These are phyloP conservation scores for Exophiala sp. DNA, from an alignment of 2,329 filamentous ascomycete species.

Conservation along the genomic window DNA sequence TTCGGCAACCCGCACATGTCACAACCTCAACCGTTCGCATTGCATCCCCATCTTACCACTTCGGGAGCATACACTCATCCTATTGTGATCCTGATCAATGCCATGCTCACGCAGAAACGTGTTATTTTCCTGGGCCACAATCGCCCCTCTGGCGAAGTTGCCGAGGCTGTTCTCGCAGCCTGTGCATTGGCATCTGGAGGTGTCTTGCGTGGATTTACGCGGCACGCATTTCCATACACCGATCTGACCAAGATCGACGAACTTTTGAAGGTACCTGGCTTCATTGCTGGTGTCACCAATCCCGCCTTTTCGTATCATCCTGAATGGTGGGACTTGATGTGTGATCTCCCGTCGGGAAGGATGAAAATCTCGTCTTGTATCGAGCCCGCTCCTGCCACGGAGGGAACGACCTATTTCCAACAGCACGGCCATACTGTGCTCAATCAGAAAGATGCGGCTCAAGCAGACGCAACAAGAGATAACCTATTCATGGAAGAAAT, in stretches of 20 bases:
- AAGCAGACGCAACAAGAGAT: conserved; percentile 74
- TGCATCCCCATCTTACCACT: conserved; percentile 90
- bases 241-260: conserved; percentile 98
- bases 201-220: conserved; percentile 86
- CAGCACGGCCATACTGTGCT: conserved; percentile 60
- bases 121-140: conserved; percentile 96
- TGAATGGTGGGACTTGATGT: conserved; percentile 97
- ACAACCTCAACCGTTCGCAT: conserved; percentile 75
- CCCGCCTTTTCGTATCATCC: conserved; percentile 91
- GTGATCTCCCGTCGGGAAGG: conserved; percentile 84
- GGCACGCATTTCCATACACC: conserved; percentile 96
- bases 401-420: conserved; percentile 83
- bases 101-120: conserved; percentile 90
- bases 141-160: conserved; percentile 90
- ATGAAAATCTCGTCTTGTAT: conserved; percentile 93
- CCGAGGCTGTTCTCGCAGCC: conserved; percentile 95
- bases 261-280: conserved; percentile 89
- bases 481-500: conserved; percentile 85
- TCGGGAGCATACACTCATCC: conserved; percentile 87
- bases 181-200: conserved; percentile 92
- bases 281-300: conserved; percentile 97
- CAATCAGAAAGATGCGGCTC: conserved; percentile 30
- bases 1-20: conserved; percentile 82
- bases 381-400: conserved; percentile 74
- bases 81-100: conserved; percentile 91